Percentiles rank a stretch among this genome's conserved stretches.
Evolutionary conservation across 345 rosid species (phyloP).

Genomic region (Eucalyptus melliodora): DNA sequence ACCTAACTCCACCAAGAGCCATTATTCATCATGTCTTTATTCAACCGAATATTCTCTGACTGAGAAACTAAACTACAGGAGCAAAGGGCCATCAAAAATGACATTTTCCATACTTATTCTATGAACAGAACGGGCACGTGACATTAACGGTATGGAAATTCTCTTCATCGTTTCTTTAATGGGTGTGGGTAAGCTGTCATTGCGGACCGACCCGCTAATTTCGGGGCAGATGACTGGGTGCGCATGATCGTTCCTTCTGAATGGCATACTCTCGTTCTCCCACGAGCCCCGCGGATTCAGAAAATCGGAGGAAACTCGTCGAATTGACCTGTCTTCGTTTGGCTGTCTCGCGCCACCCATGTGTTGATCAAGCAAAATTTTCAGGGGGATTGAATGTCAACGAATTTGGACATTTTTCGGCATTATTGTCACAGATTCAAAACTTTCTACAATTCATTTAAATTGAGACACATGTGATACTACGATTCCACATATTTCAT

Average conservation of each 20-base stretch:
- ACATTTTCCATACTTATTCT: not conserved
- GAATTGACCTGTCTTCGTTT: not conserved
- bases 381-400: not conserved
- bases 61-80: not conserved
- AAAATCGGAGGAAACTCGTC: not conserved
- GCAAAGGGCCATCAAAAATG: not conserved
- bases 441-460: too few relatives aligned
- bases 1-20: not conserved
- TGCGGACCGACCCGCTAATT: not conserved
- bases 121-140: not conserved
- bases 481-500: fast-evolving
- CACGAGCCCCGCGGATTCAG: not conserved
- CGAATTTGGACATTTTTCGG: not conserved
- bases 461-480: not conserved
- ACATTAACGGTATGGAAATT: not conserved
- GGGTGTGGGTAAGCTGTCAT: not conserved
- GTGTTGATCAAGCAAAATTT: not conserved
- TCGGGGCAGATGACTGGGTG: not conserved
- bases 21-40: not conserved
- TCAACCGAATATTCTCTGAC: not conserved
- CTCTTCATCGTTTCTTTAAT: not conserved
- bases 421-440: not conserved
- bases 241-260: not conserved
- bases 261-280: not conserved
- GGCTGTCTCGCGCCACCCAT: not conserved